Evolutionary conservation across 2,329 filamentous ascomycete genomes (phyloP).

Genomic region (Penicillium sp.): DNA sequence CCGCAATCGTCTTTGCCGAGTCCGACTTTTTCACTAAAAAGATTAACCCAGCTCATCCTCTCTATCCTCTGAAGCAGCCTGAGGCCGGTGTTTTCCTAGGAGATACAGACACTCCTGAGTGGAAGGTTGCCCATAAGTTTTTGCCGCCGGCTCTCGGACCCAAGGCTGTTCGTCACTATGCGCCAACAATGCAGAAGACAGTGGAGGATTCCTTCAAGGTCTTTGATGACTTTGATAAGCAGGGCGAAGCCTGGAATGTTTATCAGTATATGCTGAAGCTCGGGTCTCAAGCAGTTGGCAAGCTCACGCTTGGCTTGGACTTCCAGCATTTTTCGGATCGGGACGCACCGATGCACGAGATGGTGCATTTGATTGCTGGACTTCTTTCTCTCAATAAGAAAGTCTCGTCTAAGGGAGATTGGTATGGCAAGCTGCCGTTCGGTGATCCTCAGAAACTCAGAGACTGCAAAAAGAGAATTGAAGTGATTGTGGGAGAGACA

Average conservation of each 20-base stretch:
- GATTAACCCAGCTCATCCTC: conserved; percentile 40
- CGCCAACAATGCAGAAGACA: conserved; percentile 57
- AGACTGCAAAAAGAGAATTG: conserved; percentile 13
- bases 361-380: conserved; percentile 53
- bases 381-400: conserved; percentile 59
- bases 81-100: conserved; percentile 33
- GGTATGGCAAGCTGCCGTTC: conserved; percentile 59
- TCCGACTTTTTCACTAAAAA: conserved; percentile 55
- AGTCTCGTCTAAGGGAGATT: conserved; percentile 53
- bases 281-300: conserved; percentile 45
- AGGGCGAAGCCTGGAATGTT: conserved; percentile 47
- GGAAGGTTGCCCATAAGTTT: conserved; percentile 58
- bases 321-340: conserved; percentile 44
- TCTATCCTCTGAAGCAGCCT: conserved; percentile 27
- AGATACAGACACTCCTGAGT: conserved; percentile 33
- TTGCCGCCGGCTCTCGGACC: conserved; percentile 19
- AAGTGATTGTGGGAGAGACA: conserved; percentile 24
- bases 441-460: conserved; percentile 52
- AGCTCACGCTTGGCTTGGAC: conserved; percentile 46
- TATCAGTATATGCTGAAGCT: conserved; percentile 53
- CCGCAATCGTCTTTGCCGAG: conserved; percentile 50
- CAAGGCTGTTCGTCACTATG: conserved; percentile 42
- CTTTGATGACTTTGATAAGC: conserved; percentile 50
- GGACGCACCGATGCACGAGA: conserved; percentile 51
- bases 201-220: conserved; percentile 52